These are phyloP conservation scores for Populus pruinosa DNA, from an alignment of 345 rosid species.

Conservation along the genomic window DNA sequence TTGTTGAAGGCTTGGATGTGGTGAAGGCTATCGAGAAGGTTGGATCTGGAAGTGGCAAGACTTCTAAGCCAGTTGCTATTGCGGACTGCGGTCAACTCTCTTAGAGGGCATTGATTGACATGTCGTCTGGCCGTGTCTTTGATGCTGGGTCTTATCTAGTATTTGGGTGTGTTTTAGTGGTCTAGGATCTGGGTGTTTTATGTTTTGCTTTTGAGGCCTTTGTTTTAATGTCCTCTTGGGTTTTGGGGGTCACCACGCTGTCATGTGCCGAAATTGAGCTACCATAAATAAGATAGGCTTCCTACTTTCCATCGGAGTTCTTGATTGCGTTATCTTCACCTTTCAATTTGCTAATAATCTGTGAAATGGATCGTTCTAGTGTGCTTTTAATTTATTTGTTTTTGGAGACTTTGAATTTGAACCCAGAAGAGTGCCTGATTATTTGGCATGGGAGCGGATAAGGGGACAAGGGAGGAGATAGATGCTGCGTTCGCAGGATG, in stretches of 20 bases:
- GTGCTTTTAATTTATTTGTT: too few species aligned
- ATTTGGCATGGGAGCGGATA: neutral
- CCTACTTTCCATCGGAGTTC: neutral
- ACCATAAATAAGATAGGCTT: constrained; percentile 29
- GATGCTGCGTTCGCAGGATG: neutral
- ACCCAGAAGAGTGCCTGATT: neutral
- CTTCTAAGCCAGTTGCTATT: constrained; percentile 12
- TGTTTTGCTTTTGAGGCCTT: neutral
- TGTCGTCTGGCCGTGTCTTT: neutral
- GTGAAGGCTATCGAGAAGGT: constrained; percentile 25
- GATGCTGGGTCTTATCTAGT: neutral
- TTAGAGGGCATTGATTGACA: neutral
- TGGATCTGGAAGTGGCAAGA: constrained; percentile 8
- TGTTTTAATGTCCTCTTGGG: neutral
- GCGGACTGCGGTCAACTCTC: constrained; percentile 24
- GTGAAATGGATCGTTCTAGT: too few species aligned
- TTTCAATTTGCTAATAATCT: neutral
- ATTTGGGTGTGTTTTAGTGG: neutral
- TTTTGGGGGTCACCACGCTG: constrained; percentile 6
- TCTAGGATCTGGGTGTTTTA: neutral
- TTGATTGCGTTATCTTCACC: neutral
- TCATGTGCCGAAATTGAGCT: constrained; percentile 12
- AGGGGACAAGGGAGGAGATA: neutral
- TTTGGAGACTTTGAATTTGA: neutral
- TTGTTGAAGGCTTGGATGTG: constrained; percentile 23